phyloP scores from a whole-genome alignment of 805 yeast species.

The Yamadazyma paraphyllophila region DNA sequence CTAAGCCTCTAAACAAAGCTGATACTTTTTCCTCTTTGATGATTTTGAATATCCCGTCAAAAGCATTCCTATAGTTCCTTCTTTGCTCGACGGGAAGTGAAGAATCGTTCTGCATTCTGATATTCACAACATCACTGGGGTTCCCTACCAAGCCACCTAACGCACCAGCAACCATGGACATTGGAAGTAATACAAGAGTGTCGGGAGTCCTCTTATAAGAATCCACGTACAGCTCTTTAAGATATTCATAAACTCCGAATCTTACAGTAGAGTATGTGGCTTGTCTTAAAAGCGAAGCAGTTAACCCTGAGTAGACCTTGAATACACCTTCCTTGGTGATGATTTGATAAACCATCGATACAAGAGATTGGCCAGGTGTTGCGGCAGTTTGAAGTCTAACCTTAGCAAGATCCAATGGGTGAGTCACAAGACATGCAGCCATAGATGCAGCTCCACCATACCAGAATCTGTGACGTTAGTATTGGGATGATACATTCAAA shows the following conservation, averaged over 20 bases:
- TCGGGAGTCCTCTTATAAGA: constrained; percentile 48
- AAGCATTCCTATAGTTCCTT: constrained; percentile 72
- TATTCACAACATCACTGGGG: constrained; percentile 84
- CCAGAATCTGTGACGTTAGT: constrained; percentile 44
- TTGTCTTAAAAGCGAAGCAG: constrained; percentile 81
- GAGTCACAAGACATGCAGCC: constrained; percentile 66
- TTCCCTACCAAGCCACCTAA: constrained; percentile 84
- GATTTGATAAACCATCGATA: constrained; percentile 60
- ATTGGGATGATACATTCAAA: neutral
- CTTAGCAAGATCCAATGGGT: constrained; percentile 84
- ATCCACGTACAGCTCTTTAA: constrained; percentile 53
- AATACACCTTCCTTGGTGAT: constrained; percentile 61
- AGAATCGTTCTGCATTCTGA: constrained; percentile 88
- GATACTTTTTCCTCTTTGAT: constrained; percentile 55
- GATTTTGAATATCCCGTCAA: constrained; percentile 70
- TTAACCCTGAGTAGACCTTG: constrained; percentile 76
- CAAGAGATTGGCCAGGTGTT: constrained; percentile 60
- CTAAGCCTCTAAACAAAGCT: constrained; percentile 68
- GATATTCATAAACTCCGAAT: constrained; percentile 79
- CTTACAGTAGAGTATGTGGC: constrained; percentile 86
- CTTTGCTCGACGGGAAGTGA: constrained; percentile 61
- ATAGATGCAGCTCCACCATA: constrained; percentile 70
- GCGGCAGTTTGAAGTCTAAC: constrained; percentile 82
- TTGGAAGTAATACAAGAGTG: constrained; percentile 60
- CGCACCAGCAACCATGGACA: constrained; percentile 84